Evolutionary conservation across 208 protist species (phyloP), one percentile per base, ranked within the genome.

Genomic region (Vickermania ingenoplastis): DNA sequence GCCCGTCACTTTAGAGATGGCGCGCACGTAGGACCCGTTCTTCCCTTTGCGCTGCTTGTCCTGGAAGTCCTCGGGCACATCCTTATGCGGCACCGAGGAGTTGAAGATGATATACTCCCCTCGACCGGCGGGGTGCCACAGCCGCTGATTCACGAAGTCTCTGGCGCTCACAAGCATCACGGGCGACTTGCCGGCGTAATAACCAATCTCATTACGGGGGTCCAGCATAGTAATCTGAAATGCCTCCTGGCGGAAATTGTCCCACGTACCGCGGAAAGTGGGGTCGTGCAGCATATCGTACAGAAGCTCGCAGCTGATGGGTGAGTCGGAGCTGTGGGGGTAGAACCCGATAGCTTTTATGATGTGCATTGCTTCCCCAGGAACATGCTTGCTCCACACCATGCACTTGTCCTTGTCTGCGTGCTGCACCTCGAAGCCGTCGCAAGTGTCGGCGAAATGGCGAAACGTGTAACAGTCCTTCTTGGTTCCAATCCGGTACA

Each of bases 131-230:
- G 78, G 76, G 31, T 88, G 69, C 88, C 91, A 96, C 61, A 75
- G 76, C 27, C 91, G 82, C 66, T 96, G 91, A 61, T 93, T 94
- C 45, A 94, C 82, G 75, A 96, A 94, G 60, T 96, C 91, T 48
- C 91, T 82, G 41, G 83, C 86, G 1, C 77, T 57, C 21, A 95
- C 80, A 14, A 83, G 64, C 51, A 76, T 67, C 41, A 87, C 56
- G 2, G 86, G 87, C n/a, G 75, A 79, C 61, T 85, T 89, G 0
- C 72, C 87, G 0, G 85, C 86, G 65, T 96, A 96, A 75, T 96
- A 96, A 53, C 91, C 87, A 30, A 96, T 87, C 57, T 96, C 91
- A n/a, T 89, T 92, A 23, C 66, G 77, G 4, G 59, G 3, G 57
- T 87, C 67, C 56, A 96, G 54, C 23, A 70, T 63, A 5, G 75